Conservation (phyloP, 371 early-diverging fungal genomes). For the Lichtheimia hyalospora region DNA sequence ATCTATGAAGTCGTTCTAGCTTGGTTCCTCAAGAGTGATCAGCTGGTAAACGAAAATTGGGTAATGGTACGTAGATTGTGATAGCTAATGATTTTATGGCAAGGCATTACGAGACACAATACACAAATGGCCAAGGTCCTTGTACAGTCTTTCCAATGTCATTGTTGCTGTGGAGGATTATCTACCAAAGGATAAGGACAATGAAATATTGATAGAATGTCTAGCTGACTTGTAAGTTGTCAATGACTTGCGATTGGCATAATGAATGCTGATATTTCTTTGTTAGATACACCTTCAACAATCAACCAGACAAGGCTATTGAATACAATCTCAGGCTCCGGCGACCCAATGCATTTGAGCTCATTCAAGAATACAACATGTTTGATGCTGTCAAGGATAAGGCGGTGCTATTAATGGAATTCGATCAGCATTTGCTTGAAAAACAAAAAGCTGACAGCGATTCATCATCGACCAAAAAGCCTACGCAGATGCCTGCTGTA, state of each 20-base stretch:
- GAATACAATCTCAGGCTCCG: slow-evolving; percentile 76
- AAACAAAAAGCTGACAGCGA: slow-evolving; percentile 19
- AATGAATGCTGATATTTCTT: not conserved
- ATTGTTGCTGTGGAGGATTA: slow-evolving; percentile 77
- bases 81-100: not conserved
- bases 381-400: slow-evolving; percentile 78
- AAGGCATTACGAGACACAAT: slow-evolving; percentile 63
- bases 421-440: slow-evolving; percentile 68
- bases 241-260: not conserved
- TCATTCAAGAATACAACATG: slow-evolving; percentile 78
- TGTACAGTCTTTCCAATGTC: slow-evolving; percentile 75
- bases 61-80: too few species aligned
- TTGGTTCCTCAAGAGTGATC: slow-evolving; percentile 65
- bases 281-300: slow-evolving; percentile 63
- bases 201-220: slow-evolving; percentile 63
- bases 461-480: slow-evolving; percentile 17
- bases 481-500: slow-evolving; percentile 60
- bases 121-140: slow-evolving; percentile 71
- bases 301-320: slow-evolving; percentile 79
- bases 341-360: slow-evolving; percentile 69
- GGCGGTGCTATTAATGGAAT: slow-evolving; percentile 78
- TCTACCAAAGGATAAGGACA: slow-evolving; percentile 52
- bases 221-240: slow-evolving; percentile 76
- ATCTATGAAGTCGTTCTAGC: slow-evolving; percentile 89
- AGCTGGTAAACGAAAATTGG: slow-evolving; percentile 36